These are phyloP conservation scores for Rhipidocladum racemiflorum DNA, from an alignment of 176 grass and related monocot species.

Conservation along the genomic window DNA sequence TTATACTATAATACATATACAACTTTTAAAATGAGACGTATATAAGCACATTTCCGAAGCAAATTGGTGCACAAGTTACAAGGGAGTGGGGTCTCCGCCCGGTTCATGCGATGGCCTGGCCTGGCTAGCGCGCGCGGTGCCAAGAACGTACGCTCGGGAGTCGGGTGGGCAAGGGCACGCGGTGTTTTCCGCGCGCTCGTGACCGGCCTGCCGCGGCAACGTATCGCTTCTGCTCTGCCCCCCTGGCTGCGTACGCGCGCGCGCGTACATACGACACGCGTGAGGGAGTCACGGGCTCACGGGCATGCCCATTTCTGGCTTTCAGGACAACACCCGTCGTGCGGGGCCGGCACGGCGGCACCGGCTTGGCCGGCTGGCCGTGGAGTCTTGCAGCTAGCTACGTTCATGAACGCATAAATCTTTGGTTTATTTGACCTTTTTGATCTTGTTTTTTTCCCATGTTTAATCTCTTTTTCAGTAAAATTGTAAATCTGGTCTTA, in stretches of 20 bases:
- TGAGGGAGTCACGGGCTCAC: background rate
- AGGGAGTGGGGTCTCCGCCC: background rate
- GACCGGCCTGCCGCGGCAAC: background rate
- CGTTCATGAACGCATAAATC: background rate
- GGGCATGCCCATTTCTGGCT: conserved; percentile 2
- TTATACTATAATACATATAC: no score
- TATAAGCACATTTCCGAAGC: no score
- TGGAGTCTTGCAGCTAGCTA: background rate
- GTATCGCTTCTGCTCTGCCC: background rate
- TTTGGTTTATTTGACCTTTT: no score
- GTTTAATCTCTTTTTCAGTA: no score
- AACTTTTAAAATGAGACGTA: no score
- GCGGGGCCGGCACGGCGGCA: background rate
- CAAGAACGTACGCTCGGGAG: background rate
- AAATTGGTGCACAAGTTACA: no score
- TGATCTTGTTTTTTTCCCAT: no score
- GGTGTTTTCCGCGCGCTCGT: background rate
- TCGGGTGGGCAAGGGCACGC: background rate
- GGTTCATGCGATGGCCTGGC: background rate
- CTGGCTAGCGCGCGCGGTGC: background rate
- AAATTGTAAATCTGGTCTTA: no score
- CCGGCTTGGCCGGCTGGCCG: no score
- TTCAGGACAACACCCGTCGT: background rate
- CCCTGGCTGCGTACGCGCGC: background rate
- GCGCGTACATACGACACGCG: background rate